Base-by-base conservation (phyloP, 2,329 filamentous ascomycete genomes). In the Ceratocystiopsis sp. region DNA sequence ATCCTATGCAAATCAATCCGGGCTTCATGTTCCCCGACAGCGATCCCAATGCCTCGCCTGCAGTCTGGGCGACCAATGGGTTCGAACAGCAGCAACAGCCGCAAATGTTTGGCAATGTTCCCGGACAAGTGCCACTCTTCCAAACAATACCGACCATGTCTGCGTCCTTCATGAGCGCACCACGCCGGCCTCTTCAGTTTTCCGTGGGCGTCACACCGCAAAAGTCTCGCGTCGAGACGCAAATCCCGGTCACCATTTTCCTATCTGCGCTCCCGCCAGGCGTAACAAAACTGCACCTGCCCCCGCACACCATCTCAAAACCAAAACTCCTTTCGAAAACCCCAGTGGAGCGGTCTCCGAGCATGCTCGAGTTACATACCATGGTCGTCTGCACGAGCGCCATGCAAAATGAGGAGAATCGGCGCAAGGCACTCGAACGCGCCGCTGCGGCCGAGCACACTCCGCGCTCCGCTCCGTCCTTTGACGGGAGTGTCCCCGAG, bases 181-280 rank as follows among this genome's bases (percentile, higher is more conserved):
- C 33, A n/a, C 44, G 33, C 4, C 45, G 46, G 14, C 47, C 44
- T 7, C 34, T 51, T 4, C 45, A 44, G 1, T 49, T 51, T 37
- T 48, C 45, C 36, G 46, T 84, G 37, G 69, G 78, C 48, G 75
- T 77, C 6, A 82, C 75, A 4, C 80, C 80, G 6, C 57, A 75
- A 45, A 96, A 95, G 61, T 94, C 87, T 15, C 78, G 91, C 18
- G 91, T 96, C 16, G 91, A 98, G 64, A 96, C 91, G 0, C 91
- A 96, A 57, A 95, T 96, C 52, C 84, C 83, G 10, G 84, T 95
- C 51, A 80, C 80, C 53, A 70, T 96, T 60, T 81, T 78, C 0
- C 61, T 96, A 35, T 79, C 77, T 45, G 77, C 82, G 17, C 65
- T 93, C 39, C 86, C 87, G 2, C 64, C 69, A 1, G 80, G 81